Conservation (phyloP, 2,329 filamentous ascomycete species). For the Emericellopsis cladophorae region DNA sequence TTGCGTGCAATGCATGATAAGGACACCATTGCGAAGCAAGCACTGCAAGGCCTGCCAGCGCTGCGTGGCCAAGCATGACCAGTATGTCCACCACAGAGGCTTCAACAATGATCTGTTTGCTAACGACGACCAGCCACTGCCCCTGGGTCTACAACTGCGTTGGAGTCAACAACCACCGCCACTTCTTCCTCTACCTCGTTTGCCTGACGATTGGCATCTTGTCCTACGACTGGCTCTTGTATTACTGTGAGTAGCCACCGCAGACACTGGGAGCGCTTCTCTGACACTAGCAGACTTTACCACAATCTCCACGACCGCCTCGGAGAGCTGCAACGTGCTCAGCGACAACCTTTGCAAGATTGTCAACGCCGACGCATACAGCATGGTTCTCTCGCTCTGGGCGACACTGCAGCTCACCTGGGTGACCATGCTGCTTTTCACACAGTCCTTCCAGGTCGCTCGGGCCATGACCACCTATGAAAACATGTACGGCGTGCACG, state of each 20-base stretch:
- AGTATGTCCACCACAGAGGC: conserved; percentile 45
- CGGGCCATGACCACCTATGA: conserved; percentile 93
- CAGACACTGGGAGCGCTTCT: too few species aligned
- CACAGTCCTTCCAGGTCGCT: conserved; percentile 85
- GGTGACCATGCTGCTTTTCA: conserved; percentile 93
- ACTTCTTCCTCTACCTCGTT: conserved; percentile 86
- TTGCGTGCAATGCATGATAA: conserved; percentile 88
- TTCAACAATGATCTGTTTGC: not conserved
- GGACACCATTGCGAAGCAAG: conserved; percentile 85
- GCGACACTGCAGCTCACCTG: conserved; percentile 74
- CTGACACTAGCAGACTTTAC: conserved; percentile 42
- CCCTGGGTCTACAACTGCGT: conserved; percentile 98
- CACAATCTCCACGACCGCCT: conserved; percentile 37
- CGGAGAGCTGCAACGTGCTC: conserved; percentile 59
- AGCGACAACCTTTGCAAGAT: conserved; percentile 62
- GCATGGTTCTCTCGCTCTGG: conserved; percentile 70
- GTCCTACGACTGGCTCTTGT: conserved; percentile 56
- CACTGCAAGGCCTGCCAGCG: conserved; percentile 86
- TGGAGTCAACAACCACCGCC: conserved; percentile 87
- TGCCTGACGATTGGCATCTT: conserved; percentile 65
- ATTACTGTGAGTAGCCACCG: conserved; percentile 46
- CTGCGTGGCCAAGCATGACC: conserved; percentile 92
- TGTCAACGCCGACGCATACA: conserved; percentile 73
- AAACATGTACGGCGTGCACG: conserved; percentile 75
- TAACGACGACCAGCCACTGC: conserved; percentile 56